phyloP scores from a whole-genome alignment of 768 basidiomycete species.

The Guyanaporus albipodus region DNA sequence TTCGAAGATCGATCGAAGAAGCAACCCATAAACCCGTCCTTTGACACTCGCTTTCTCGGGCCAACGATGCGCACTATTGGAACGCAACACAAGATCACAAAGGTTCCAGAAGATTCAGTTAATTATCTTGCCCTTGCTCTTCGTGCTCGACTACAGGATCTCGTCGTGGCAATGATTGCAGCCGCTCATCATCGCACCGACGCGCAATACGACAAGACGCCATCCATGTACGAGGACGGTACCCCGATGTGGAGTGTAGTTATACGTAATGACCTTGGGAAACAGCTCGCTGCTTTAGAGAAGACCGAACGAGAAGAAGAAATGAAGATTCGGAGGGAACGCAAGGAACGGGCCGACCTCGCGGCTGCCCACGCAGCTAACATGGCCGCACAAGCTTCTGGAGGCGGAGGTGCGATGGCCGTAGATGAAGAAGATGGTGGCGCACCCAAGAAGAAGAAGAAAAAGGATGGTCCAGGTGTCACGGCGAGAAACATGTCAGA shows the following conservation, averaged over 20 bases:
- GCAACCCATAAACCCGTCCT: constrained; percentile 64
- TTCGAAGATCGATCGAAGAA: constrained; percentile 79
- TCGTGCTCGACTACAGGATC: constrained; percentile 66
- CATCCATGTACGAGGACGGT: constrained; percentile 61
- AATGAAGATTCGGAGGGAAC: constrained; percentile 63
- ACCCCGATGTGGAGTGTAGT: constrained; percentile 81
- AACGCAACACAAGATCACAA: constrained; percentile 63
- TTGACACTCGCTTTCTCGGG: constrained; percentile 63
- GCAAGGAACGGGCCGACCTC: constrained; percentile 73
- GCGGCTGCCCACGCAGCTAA: constrained; percentile 67
- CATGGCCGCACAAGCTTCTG: constrained; percentile 54
- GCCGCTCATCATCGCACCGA: constrained; percentile 68
- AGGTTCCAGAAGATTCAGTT: constrained; percentile 65
- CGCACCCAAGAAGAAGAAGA: constrained; percentile 74
- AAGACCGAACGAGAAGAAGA: constrained; percentile 83
- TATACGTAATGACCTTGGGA: constrained; percentile 74
- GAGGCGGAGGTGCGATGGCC: constrained; percentile 21
- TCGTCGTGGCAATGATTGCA: constrained; percentile 62
- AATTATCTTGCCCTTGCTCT: constrained; percentile 79
- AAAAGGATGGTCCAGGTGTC: constrained; percentile 79
- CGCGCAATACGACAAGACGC: constrained; percentile 62
- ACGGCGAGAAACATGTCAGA: constrained; percentile 89
- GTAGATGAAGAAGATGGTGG: constrained; percentile 49
- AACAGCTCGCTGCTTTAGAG: constrained; percentile 73
- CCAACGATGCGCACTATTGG: constrained; percentile 66